Evolutionary conservation across 305 asterid genomes (phyloP).

Genomic region (Vinca major): DNA sequence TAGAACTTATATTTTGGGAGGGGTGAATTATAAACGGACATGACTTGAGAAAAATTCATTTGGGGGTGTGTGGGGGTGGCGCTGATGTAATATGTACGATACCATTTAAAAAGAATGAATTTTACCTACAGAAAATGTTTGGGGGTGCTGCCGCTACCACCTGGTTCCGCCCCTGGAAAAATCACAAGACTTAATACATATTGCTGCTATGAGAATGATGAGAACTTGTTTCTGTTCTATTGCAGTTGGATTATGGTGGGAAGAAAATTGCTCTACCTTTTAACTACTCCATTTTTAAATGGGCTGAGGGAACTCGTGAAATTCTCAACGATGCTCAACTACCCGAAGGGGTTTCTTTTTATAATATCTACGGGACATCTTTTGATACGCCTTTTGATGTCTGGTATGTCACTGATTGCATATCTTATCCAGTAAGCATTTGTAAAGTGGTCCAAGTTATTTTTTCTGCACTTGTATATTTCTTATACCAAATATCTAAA

Average conservation of each 20-base stretch:
- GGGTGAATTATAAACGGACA: too few relatives aligned
- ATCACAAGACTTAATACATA: not conserved
- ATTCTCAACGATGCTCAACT: conserved; percentile 46
- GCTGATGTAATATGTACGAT: too few relatives aligned
- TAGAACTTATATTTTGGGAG: too few relatives aligned
- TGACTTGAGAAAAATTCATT: too few relatives aligned
- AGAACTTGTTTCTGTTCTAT: conserved; percentile 4
- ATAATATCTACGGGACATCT: conserved; percentile 83
- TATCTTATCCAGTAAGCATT: not conserved
- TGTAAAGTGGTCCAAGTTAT: not conserved
- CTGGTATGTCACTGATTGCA: conserved; percentile 38
- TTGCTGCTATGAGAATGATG: not conserved
- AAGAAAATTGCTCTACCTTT: conserved; percentile 64
- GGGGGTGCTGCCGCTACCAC: too few relatives aligned
- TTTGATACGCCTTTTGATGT: conserved; percentile 84
- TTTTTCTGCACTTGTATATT: not conserved
- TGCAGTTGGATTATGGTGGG: conserved; percentile 62
- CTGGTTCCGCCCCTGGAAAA: not conserved
- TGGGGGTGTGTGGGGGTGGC: too few relatives aligned
- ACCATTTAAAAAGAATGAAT: too few relatives aligned
- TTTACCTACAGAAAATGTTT: too few relatives aligned
- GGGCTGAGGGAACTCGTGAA: conserved; percentile 80
- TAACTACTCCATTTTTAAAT: conserved; percentile 53
- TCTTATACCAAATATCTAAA: not conserved
- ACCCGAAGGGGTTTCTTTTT: conserved; percentile 64